Conservation (phyloP, 192 early-diverging fungal genomes). For the Pilobolus umbonatus region DNA sequence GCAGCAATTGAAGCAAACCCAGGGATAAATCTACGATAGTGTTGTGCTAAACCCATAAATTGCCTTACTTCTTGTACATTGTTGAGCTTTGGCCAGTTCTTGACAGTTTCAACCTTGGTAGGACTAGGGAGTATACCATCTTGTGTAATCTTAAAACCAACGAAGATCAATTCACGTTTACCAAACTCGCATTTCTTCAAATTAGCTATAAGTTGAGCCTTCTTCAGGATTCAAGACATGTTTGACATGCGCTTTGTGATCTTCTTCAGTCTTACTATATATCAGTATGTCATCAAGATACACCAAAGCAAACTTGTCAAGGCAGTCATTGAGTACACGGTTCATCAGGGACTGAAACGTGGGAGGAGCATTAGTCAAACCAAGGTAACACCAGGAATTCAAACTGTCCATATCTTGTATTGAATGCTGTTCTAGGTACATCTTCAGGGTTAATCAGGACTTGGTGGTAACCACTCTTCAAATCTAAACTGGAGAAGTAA, state of each 20-base stretch:
- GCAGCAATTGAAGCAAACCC: slow-evolving; percentile 14
- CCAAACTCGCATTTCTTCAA: slow-evolving; percentile 9
- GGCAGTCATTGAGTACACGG: neutral
- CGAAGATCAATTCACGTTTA: slow-evolving; percentile 14
- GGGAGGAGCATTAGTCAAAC: slow-evolving; percentile 20
- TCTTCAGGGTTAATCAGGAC: slow-evolving; percentile 33
- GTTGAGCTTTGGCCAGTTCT: slow-evolving; percentile 12
- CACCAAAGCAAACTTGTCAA: slow-evolving; percentile 23
- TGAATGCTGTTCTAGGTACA: slow-evolving; percentile 33
- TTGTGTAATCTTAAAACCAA: slow-evolving; percentile 22
- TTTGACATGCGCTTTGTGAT: slow-evolving; percentile 25
- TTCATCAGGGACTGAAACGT: slow-evolving; percentile 22
- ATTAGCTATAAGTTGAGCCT: slow-evolving; percentile 10
- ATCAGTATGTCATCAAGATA: slow-evolving; percentile 44
- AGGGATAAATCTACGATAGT: slow-evolving; percentile 21
- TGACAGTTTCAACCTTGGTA: slow-evolving; percentile 17
- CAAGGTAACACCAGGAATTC: slow-evolving; percentile 24
- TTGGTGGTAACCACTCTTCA: slow-evolving; percentile 39
- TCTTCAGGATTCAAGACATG: slow-evolving; percentile 11
- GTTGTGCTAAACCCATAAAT: slow-evolving; percentile 26
- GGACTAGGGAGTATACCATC: slow-evolving; percentile 21
- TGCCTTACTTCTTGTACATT: slow-evolving; percentile 11
- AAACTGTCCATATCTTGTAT: no score
- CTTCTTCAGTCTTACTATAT: slow-evolving; percentile 25
- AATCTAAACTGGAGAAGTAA: slow-evolving; percentile 44